phyloP scores from a whole-genome alignment of 805 yeast genomes.

The Myxozyma sirexii region DNA sequence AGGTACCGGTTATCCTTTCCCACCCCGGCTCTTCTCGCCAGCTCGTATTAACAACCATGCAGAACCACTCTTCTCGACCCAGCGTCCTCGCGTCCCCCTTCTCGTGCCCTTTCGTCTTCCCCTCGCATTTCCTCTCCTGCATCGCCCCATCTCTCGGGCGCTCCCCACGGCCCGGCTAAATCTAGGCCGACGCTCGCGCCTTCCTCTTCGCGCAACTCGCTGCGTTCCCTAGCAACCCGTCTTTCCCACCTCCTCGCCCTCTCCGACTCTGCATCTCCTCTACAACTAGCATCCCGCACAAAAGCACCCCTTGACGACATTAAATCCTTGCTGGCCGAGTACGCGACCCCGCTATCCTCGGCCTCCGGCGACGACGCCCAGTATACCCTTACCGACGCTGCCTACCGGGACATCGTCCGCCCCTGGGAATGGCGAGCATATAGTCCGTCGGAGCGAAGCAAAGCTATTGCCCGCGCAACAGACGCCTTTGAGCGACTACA shows the following conservation, averaged over 20 bases:
- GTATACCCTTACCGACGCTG: constrained; percentile 38
- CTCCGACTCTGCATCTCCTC: constrained; percentile 48
- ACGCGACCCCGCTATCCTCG: constrained; percentile 39
- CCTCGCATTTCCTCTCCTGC: constrained; percentile 28
- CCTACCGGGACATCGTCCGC: constrained; percentile 39
- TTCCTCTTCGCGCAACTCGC: constrained; percentile 34
- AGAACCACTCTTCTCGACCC: constrained; percentile 22
- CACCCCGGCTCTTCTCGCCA: not conserved
- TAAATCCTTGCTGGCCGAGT: constrained; percentile 40
- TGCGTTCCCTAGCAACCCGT: constrained; percentile 41
- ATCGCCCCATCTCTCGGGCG: constrained; percentile 24
- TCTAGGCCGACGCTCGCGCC: constrained; percentile 30
- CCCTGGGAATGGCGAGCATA: constrained; percentile 47
- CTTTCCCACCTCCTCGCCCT: constrained; percentile 52
- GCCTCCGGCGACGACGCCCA: constrained; percentile 27
- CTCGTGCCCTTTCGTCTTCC: constrained; percentile 21
- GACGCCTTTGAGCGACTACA: constrained; percentile 41
- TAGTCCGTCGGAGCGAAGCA: constrained; percentile 40
- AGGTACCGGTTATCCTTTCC: constrained; percentile 4
- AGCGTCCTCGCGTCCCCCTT: constrained; percentile 3
- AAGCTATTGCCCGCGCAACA: constrained; percentile 39
- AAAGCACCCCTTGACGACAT: constrained; percentile 40
- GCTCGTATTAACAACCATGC: not conserved
- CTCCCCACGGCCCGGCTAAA: not conserved
- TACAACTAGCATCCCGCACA: constrained; percentile 41